Conservation (phyloP, 1,284 basidiomycete genomes). For the Abortiporus biennis region DNA sequence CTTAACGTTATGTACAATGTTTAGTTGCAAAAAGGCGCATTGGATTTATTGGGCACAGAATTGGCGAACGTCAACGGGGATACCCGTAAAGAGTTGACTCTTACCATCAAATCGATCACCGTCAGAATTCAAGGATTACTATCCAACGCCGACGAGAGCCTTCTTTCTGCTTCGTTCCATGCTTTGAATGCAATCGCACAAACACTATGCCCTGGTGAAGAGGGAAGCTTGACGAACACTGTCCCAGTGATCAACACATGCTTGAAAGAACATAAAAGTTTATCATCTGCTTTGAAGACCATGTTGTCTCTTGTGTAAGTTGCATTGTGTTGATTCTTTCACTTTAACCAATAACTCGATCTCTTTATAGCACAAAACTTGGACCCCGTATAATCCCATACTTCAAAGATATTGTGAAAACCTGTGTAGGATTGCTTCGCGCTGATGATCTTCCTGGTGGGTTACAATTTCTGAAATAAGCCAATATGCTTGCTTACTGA, state of each 20-base stretch:
- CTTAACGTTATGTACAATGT: background rate
- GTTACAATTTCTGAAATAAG: too few relatives aligned
- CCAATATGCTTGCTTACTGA: too few relatives aligned
- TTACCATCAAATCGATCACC: constrained; percentile 47
- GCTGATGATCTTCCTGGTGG: constrained; percentile 31
- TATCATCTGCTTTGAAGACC: constrained; percentile 40
- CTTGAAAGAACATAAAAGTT: constrained; percentile 32
- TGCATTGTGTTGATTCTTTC: background rate
- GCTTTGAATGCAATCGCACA: constrained; percentile 55
- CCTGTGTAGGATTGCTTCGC: constrained; percentile 46
- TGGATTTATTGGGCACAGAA: constrained; percentile 62
- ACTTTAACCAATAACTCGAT: constrained; percentile 1
- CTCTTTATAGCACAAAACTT: constrained; percentile 54
- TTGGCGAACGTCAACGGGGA: constrained; percentile 55
- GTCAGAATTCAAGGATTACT: constrained; percentile 44
- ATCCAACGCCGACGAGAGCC: constrained; percentile 29
- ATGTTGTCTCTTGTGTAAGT: constrained; percentile 60
- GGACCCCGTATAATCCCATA: constrained; percentile 83
- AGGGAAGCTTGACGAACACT: constrained; percentile 49
- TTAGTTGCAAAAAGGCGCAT: constrained; percentile 57
- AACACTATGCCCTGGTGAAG: constrained; percentile 61
- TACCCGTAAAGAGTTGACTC: constrained; percentile 47
- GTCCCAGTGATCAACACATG: constrained; percentile 48
- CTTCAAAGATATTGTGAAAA: constrained; percentile 66
- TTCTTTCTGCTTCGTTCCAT: constrained; percentile 43